Percentiles rank a stretch among this genome's conserved stretches.
Conservation (phyloP, 1,284 basidiomycete species). For the Fomitopsis betulina region DNA sequence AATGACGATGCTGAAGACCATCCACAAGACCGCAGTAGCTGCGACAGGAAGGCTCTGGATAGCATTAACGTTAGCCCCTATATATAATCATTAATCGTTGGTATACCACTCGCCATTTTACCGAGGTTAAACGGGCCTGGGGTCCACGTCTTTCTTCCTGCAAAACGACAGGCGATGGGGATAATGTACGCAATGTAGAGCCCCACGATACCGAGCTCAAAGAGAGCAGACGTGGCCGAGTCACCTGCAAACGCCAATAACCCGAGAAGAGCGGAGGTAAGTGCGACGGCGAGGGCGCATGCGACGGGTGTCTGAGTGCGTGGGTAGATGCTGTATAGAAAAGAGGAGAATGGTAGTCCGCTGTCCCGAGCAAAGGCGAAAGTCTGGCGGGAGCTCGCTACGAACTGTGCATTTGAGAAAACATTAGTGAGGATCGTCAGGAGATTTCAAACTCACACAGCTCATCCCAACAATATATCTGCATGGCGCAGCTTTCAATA, state of each 20-base stretch:
- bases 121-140: slow-evolving; percentile 68
- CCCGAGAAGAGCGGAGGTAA: slow-evolving; percentile 45
- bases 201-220: slow-evolving; percentile 51
- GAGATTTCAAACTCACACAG: slow-evolving; percentile 31
- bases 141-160: slow-evolving; percentile 39
- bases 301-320: slow-evolving; percentile 65
- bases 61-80: not conserved
- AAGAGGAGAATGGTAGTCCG: slow-evolving; percentile 69
- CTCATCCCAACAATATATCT: slow-evolving; percentile 76
- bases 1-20: slow-evolving; percentile 56
- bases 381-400: slow-evolving; percentile 49
- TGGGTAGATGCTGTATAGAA: slow-evolving; percentile 63
- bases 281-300: slow-evolving; percentile 56
- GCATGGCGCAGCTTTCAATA: not conserved
- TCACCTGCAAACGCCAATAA: slow-evolving; percentile 61
- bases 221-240: slow-evolving; percentile 64
- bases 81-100: not conserved
- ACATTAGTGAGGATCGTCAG: not conserved
- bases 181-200: slow-evolving; percentile 60
- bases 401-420: slow-evolving; percentile 28
- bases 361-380: slow-evolving; percentile 64
- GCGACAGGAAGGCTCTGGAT: slow-evolving; percentile 54
- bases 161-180: slow-evolving; percentile 32
- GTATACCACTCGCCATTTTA: slow-evolving; percentile 39
- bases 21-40: slow-evolving; percentile 48